Evolutionary conservation across 164 flowering plant genomes (phyloP), one percentile per base, ranked within the genome.

Genomic region (Vitis riparia): DNA sequence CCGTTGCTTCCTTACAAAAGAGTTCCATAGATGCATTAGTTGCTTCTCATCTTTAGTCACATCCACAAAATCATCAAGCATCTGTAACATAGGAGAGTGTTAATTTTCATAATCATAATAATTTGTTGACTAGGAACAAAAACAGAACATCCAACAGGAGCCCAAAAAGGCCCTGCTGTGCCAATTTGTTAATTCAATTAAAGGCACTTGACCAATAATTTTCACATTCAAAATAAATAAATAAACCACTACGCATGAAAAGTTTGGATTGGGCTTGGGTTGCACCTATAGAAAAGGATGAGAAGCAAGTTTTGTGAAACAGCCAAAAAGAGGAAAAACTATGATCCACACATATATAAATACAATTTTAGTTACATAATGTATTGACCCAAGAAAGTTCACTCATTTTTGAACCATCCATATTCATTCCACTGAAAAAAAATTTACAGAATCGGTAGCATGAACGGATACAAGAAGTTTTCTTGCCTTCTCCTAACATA

Each of bases 21-120:
- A 92, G 76, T 94, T 94, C 99, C 99, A 94, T 59, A 92, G 86
- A 79, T 92, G 98, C 99, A 94, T 94, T 73, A 91, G 80, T 73
- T 83, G 89, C 82, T 92, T 94, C 81, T 94, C 99, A 79, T 88
- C 94, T 75, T 83, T 88, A 64, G 93, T 86, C 19, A 92, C 98
- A 78, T 92, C 98, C 58, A 92, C 94, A 83, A 94, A 94, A 78
- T 94, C 98, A 85, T 94, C 99, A 76, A 94, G 97, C 97, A 94
- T 85, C 99, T 94, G 92, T 79, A 83, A 59, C 62, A 68, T 29
- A 61, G 10, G 10, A 76, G n/a, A 5, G 3, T 12, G 23, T 55
- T 53, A 72, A 27, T 52, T 53, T 11, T 13, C 13, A 14, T 53
- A 14, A 53, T n/a, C 56, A 5, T 53, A 53, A 13, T 14, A 14